These are phyloP conservation scores for Falciphora oryzae DNA, from an alignment of 2,329 filamentous ascomycete genomes.

Conservation along the genomic window DNA sequence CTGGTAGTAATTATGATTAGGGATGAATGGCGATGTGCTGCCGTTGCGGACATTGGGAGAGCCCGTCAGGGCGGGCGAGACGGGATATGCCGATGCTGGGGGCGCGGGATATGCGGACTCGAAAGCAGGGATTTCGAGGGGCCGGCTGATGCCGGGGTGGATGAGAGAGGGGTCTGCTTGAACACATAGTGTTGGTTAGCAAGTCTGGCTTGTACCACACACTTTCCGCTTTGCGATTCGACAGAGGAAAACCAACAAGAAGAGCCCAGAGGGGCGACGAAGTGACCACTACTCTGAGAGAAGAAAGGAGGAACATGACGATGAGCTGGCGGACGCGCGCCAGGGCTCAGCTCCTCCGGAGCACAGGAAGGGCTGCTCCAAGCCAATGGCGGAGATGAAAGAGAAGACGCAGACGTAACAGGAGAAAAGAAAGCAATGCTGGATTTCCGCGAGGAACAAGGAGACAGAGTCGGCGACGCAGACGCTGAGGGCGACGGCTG, in stretches of 20 bases:
- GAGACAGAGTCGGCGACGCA: constrained; percentile 21
- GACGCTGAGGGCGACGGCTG: constrained; percentile 17
- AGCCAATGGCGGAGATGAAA: constrained; percentile 23
- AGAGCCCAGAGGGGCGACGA: constrained; percentile 44
- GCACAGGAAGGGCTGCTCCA: constrained; percentile 24
- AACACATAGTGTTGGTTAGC: constrained; percentile 28
- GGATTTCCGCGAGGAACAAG: constrained; percentile 22
- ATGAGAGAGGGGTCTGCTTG: constrained; percentile 50
- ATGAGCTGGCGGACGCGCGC: constrained; percentile 19
- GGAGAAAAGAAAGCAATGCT: constrained; percentile 26
- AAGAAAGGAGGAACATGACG: constrained; percentile 39
- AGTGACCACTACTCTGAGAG: constrained; percentile 47
- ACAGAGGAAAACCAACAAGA: constrained; percentile 47
- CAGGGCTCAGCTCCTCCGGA: constrained; percentile 17
- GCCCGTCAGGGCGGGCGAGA: constrained; percentile 60
- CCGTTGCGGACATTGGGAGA: constrained; percentile 45
- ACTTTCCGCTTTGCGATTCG: constrained; percentile 14
- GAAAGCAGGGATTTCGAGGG: constrained; percentile 43
- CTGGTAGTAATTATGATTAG: constrained; percentile 29
- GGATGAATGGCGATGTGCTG: constrained; percentile 34
- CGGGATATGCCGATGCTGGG: constrained; percentile 38
- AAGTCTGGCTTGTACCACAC: constrained; percentile 9
- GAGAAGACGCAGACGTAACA: constrained; percentile 25
- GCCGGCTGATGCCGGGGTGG: constrained; percentile 44
- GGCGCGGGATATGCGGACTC: constrained; percentile 41